Base-by-base conservation (phyloP, 192 early-diverging fungal genomes). In the Thamnidium elegans region DNA sequence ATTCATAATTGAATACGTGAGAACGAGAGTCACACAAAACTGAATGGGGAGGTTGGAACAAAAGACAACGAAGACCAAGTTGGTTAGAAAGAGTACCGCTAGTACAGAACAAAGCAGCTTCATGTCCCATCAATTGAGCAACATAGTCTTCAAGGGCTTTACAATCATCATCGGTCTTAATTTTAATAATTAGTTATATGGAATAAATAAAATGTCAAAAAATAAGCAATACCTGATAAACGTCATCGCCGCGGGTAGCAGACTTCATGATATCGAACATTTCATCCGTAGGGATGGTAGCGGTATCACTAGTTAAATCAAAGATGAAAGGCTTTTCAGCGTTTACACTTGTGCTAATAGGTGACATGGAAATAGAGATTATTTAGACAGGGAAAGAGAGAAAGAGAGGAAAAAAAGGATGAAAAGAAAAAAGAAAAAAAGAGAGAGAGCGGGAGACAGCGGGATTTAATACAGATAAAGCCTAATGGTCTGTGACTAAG, bases 71-170 rank as follows among this genome's bases (percentile, higher is more conserved):
- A 47, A 94, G 81, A 17, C 87, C 94, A 30, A 96, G 60, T 72
- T 95, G 89, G 71, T 91, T 91, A 67, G 83, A 72, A 91, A 95
- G 91, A 3, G 92, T 95, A 8, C 89, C 92, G 4, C 86, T 86
- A 0, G 85, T 76, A 54, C 88, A 89, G 69, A 96, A 96, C 14
- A 96, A 73, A 20, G 87, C 90, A 2, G 89, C 85, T 69, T 93
- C 86, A 45, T 95, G 84, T 19, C 89, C 88, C 52, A 87, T 83
- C n/a, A 96, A 75, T 23, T 72, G 56, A 10, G 92, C 87, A 0
- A 92, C 82, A 42, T 78, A 74, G 2, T 67, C 45, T 59, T 98
- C 89, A 1, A 98, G 81, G 17, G 43, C 9, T 30, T 59, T 59
- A 20, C 32, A 19, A 39, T 56, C 55, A 56, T 56, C 55, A 56